These are phyloP conservation scores for Bothia castanella DNA, from an alignment of 1,284 basidiomycete genomes.

Conservation along the genomic window DNA sequence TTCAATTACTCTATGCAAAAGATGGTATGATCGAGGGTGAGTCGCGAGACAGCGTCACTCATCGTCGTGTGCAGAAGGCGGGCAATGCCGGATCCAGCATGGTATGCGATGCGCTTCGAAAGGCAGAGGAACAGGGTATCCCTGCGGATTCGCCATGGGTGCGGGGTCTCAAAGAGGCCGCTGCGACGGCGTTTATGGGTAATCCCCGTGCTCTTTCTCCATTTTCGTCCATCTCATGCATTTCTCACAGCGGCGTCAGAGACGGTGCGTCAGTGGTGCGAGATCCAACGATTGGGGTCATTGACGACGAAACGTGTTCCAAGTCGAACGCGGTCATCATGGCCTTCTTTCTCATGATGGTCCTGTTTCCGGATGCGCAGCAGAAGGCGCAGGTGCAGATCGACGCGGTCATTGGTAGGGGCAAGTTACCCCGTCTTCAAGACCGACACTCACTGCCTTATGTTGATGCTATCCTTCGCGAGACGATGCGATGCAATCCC, in stretches of 20 bases:
- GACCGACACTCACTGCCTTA: background rate
- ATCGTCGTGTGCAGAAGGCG: conserved; percentile 5
- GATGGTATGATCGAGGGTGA: conserved; percentile 1
- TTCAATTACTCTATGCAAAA: conserved; percentile 11
- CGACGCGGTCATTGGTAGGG: background rate
- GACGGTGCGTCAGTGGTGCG: conserved; percentile 7
- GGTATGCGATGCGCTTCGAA: conserved; percentile 13
- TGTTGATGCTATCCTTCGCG: background rate
- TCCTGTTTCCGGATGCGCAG: background rate
- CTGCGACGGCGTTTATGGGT: conserved; percentile 21
- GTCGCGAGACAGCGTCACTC: background rate
- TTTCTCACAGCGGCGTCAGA: background rate
- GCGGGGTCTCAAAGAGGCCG: conserved; percentile 12
- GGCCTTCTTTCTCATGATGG: conserved; percentile 14
- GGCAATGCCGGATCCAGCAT: conserved; percentile 9
- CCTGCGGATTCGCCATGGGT: conserved; percentile 9
- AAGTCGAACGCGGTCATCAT: conserved; percentile 15
- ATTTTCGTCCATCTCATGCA: background rate
- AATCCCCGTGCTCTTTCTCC: background rate
- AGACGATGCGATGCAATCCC: background rate
- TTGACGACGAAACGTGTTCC: background rate
- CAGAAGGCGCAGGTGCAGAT: background rate
- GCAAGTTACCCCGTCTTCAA: background rate
- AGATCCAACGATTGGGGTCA: background rate
- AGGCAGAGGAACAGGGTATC: conserved; percentile 3